A percentile compares a stretch with the other conserved stretches of the same genome.
Evolutionary conservation across 2,329 filamentous ascomycete genomes (phyloP).

Genomic region (Alternaria panax): DNA sequence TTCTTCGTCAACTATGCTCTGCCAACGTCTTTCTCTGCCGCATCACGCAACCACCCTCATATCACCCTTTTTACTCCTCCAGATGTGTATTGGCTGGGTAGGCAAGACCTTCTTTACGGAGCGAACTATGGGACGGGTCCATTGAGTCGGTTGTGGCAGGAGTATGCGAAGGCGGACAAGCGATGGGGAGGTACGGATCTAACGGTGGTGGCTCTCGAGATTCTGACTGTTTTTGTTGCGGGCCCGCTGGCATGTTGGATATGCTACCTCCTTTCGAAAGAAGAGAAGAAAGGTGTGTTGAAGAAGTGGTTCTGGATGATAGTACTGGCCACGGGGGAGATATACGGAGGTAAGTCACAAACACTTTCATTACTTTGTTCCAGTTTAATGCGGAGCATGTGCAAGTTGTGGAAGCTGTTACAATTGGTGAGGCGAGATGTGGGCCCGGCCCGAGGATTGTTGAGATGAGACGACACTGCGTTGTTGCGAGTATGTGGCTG

Average conservation of each 20-base stretch:
- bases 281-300: conserved; percentile 48
- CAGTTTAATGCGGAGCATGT: conserved; percentile 8
- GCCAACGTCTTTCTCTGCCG: conserved; percentile 47
- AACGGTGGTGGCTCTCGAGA: conserved; percentile 65
- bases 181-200: conserved; percentile 67
- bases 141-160: conserved; percentile 67
- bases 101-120: conserved; percentile 64
- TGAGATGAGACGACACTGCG: conserved; percentile 27
- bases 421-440: conserved; percentile 28
- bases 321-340: conserved; percentile 67
- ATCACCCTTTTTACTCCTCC: conserved; percentile 55
- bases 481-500: conserved; percentile 40
- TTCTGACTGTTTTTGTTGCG: conserved; percentile 67
- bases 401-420: conserved; percentile 10
- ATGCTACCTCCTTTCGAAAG: conserved; percentile 59
- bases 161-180: conserved; percentile 70
- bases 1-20: conserved; percentile 73
- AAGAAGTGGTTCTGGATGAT: conserved; percentile 62
- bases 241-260: conserved; percentile 66
- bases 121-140: conserved; percentile 63
- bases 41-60: conserved; percentile 34
- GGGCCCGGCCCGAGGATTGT: conserved; percentile 26
- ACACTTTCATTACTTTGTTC: conserved; percentile 7
- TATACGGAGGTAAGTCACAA: conserved; percentile 63
- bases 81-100: conserved; percentile 62